Evolutionary conservation across 2,329 filamentous ascomycete genomes (phyloP), one percentile per base, ranked within the genome.

Genomic region (Stagonosporopsis tanaceti): DNA sequence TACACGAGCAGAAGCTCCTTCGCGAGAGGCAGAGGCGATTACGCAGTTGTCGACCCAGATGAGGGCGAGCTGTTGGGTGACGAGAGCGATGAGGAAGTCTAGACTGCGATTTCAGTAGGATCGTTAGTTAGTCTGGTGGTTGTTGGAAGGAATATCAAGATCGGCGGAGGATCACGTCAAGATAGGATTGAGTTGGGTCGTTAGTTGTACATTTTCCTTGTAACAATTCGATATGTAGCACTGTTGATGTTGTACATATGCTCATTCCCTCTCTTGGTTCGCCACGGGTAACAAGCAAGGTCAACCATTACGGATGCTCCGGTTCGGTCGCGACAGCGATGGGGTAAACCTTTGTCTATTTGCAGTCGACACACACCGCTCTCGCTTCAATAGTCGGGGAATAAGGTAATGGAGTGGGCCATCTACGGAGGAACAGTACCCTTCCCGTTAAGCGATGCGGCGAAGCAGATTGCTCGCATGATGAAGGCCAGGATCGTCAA

Each of bases 31-130:
- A 85, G 91, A 53, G 89, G 90, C n/a, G 92, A 97, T 76, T 98
- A 98, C 76, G 87, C 89, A 15, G 85, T 89, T 69, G 92, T 97
- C 48, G 93, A 96, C 69, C 91, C 95, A 47, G 95, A 98, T 73
- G 95, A 98, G 75, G 94, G 94, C 46, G 94, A 98, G 80, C 80
- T 99, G 65, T 79, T 99, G 34, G 95, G 95, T 0, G 94, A 97
- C 66, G 93, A 96, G 58, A 93, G 92, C 65, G 94, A 97, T 64
- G 93, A 97, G 71, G 94, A 97, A 60, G 90, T 89, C 46, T 88
- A 72, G 63, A 50, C 20, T 53, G 50, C 53, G 22, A 38, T 38
- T 15, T 44, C 22, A 39, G 27, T 20, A 15, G 24, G 39, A 50
- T 41, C 20, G 34, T 22, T 39, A 40, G 6, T 11, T 6, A 32